These are phyloP conservation scores for Chalaropsis thielavioides DNA, from an alignment of 2,329 filamentous ascomycete genomes.

Conservation along the genomic window DNA sequence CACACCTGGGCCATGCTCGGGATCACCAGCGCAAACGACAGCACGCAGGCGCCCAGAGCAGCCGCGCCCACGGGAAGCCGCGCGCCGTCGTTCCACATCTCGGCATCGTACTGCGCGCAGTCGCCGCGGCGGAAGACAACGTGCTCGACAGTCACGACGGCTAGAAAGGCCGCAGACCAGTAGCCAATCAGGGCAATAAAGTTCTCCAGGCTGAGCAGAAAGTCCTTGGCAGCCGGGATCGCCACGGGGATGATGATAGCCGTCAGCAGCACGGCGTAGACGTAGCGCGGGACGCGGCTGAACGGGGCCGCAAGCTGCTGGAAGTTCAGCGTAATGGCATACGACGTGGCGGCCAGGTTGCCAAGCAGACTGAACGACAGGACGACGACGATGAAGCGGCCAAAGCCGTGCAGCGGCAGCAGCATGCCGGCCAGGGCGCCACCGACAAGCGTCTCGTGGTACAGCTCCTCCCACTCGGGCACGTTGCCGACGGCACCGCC, in stretches of 20 bases:
- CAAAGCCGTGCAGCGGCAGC: constrained; percentile 42
- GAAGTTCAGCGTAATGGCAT: constrained; percentile 49
- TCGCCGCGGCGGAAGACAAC: constrained; percentile 34
- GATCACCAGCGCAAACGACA: constrained; percentile 38
- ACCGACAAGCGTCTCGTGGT: constrained; percentile 39
- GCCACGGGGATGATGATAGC: constrained; percentile 45
- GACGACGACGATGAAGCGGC: constrained; percentile 46
- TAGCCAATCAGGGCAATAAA: constrained; percentile 44
- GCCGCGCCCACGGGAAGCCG: constrained; percentile 34
- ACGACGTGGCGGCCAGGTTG: constrained; percentile 45
- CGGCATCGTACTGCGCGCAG: constrained; percentile 32
- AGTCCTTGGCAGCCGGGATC: constrained; percentile 39
- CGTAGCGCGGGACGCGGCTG: constrained; percentile 39
- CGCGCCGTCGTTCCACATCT: constrained; percentile 33
- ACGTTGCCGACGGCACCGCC: constrained; percentile 42
- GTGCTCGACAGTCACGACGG: constrained; percentile 35
- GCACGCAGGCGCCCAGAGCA: constrained; percentile 32
- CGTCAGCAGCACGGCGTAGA: constrained; percentile 43
- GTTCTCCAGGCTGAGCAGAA: constrained; percentile 43
- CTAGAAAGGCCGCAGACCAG: constrained; percentile 42
- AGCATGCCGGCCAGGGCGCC: constrained; percentile 48
- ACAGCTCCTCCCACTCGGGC: constrained; percentile 39
- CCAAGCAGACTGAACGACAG: constrained; percentile 43
- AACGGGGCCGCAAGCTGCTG: constrained; percentile 46
- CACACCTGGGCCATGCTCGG: constrained; percentile 47